Evolutionary conservation across 129 eudicot genomes (phyloP), one percentile per base, ranked within the genome.

Genomic region (Dittrichia graveolens): DNA sequence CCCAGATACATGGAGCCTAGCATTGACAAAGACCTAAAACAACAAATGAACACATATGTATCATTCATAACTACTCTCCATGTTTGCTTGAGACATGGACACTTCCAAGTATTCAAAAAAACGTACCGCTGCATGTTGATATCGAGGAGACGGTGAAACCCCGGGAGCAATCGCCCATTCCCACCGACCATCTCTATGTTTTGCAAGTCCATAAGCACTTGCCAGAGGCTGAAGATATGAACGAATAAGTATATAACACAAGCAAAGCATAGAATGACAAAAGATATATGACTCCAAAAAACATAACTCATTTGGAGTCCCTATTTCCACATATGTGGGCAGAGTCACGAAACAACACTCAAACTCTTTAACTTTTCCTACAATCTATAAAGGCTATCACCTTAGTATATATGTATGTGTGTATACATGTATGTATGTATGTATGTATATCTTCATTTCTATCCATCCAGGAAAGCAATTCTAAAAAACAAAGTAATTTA

Each of bases 81-180:
- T 69, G 63, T 50, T 24, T 61, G 49, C 61, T 38, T 49, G 75
- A 16, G 13, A 37, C 5, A 53, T 42, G 16, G 37, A 37, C 35
- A 60, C 67, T 15, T 37, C 42, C 66, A 60, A 57, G 14, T 38
- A 16, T 42, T 19, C 11, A 74, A 13, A 52, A 40, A 11, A 65
- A 80, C 97, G 47, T 57, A 94, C 99, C 19, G 99, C 99, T 31
- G 99, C 99, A 84, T 94, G 99, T 75, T 94, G 99, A 84, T 94
- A 94, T 70, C 99, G 86, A 46, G 97, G 80, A 72, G 99, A 94
- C 49, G 99, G 99, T 73, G 99, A 94, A 68, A 94, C 99, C 80
- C 99, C 99, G 77, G 99, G 99, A 71, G 99, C 99, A 81, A 94
- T 94, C 59, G 99, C 99, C 99, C 99, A 94, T 77, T 94, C 99